A percentile compares a stretch with the other conserved stretches of the same genome.
phyloP scores from a whole-genome alignment of 1,139 yeast genomes.

The Diutina scorzettiae region DNA sequence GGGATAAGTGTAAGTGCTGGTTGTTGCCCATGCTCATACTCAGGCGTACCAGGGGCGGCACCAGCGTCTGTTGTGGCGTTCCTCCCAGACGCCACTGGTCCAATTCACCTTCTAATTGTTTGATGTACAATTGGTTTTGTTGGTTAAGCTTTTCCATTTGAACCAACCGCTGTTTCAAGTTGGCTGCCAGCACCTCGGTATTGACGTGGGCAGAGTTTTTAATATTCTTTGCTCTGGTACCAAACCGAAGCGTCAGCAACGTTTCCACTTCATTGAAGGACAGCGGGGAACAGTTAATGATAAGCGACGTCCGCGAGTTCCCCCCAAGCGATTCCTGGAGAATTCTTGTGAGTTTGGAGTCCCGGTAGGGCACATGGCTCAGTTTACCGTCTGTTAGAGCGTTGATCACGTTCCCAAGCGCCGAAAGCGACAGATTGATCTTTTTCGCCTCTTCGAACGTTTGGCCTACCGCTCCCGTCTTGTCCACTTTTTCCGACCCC shows the following conservation, averaged over 20 bases:
- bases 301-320: conserved; percentile 68
- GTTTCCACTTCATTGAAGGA: conserved; percentile 55
- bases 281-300: conserved; percentile 71
- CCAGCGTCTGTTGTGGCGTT: conserved; percentile 5
- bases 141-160: conserved; percentile 38
- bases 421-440: conserved; percentile 66
- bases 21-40: not conserved
- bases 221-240: conserved; percentile 65
- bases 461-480: conserved; percentile 66
- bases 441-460: conserved; percentile 76
- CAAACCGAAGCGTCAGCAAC: conserved; percentile 67
- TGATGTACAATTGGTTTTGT: conserved; percentile 27
- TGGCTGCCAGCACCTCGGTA: conserved; percentile 50
- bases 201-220: conserved; percentile 59
- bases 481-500: conserved; percentile 80
- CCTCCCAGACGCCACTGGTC: conserved; percentile 4
- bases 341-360: conserved; percentile 76
- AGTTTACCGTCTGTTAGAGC: conserved; percentile 62
- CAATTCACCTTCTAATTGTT: conserved; percentile 40
- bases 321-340: conserved; percentile 84
- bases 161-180: conserved; percentile 37
- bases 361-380: conserved; percentile 68
- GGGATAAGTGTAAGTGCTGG: not conserved
- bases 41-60: conserved; percentile 2
- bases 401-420: conserved; percentile 74